Evolutionary conservation across 2,329 filamentous ascomycete species (phyloP).

Genomic region (Cladosporium sp.): DNA sequence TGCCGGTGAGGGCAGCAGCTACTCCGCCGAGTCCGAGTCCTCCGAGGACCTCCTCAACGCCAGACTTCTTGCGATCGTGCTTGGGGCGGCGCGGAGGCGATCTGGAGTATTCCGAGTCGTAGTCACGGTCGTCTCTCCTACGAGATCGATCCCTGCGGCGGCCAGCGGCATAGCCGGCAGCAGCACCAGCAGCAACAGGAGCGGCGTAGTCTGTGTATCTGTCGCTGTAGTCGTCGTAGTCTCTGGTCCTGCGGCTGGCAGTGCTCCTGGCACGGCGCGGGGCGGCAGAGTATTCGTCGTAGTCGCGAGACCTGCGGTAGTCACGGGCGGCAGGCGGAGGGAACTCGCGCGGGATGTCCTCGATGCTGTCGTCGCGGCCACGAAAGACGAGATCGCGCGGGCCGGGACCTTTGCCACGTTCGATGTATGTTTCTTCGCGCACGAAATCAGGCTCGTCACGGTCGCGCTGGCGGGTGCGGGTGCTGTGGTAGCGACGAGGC

Average conservation of each 20-base stretch:
- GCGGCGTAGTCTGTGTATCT: conserved; percentile 54
- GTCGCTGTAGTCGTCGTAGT: conserved; percentile 53
- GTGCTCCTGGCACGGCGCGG: conserved; percentile 64
- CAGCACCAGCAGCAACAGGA: conserved; percentile 45
- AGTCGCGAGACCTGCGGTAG: conserved; percentile 41
- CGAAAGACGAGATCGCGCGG: conserved; percentile 53
- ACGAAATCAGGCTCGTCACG: conserved; percentile 54
- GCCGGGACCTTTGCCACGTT: conserved; percentile 44
- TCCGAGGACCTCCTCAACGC: conserved; percentile 62
- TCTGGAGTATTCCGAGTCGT: conserved; percentile 46
- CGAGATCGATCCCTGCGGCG: conserved; percentile 27
- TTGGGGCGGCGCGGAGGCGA: conserved; percentile 39
- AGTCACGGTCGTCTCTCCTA: conserved; percentile 41
- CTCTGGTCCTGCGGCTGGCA: conserved; percentile 42
- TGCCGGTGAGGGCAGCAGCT: conserved; percentile 51
- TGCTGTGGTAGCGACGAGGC: conserved; percentile 45
- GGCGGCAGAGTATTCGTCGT: conserved; percentile 47
- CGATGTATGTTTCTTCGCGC: conserved; percentile 52
- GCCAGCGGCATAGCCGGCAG: conserved; percentile 39
- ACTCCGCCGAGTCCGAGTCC: conserved; percentile 59
- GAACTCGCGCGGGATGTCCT: conserved; percentile 83
- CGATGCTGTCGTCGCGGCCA: conserved; percentile 74
- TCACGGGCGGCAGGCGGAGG: conserved; percentile 61
- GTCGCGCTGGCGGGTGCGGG: conserved; percentile 44
- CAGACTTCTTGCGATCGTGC: conserved; percentile 53